Evolutionary conservation across 2,329 filamentous ascomycete genomes (phyloP).

Genomic region (Venturia pyrina): DNA sequence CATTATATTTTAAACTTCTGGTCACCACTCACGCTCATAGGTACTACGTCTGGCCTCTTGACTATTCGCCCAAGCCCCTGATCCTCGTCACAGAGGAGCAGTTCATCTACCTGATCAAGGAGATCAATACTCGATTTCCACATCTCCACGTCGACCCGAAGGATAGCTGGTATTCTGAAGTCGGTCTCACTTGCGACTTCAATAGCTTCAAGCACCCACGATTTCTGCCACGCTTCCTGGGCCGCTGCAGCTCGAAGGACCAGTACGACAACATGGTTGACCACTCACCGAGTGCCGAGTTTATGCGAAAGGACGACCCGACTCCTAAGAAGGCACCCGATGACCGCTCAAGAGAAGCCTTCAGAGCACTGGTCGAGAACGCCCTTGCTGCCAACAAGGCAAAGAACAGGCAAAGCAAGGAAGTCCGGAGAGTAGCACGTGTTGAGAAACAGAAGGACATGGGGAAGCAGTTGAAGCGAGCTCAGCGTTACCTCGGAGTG

Average conservation of each 20-base stretch:
- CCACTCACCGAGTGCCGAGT: slow-evolving; percentile 22
- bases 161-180: slow-evolving; percentile 31
- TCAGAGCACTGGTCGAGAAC: slow-evolving; percentile 16
- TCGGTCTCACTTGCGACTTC: slow-evolving; percentile 40
- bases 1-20: not conserved
- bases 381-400: slow-evolving; percentile 20
- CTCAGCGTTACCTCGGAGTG: slow-evolving; percentile 63
- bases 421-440: slow-evolving; percentile 41
- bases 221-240: slow-evolving; percentile 59
- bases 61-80: slow-evolving; percentile 41
- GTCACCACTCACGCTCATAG: slow-evolving; percentile 30
- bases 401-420: slow-evolving; percentile 37
- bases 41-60: slow-evolving; percentile 55
- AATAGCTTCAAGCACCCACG: slow-evolving; percentile 39
- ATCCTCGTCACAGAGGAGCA: slow-evolving; percentile 60
- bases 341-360: slow-evolving; percentile 8
- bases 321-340: not conserved
- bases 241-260: slow-evolving; percentile 40
- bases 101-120: slow-evolving; percentile 51
- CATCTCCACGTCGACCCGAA: slow-evolving; percentile 49
- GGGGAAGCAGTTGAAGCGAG: slow-evolving; percentile 48
- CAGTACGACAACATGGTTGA: slow-evolving; percentile 30
- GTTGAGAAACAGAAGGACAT: slow-evolving; percentile 42
- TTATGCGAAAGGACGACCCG: slow-evolving; percentile 16
- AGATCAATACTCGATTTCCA: slow-evolving; percentile 51